phyloP scores from a whole-genome alignment of 1,284 basidiomycete genomes.

The Tylopilus sp. region DNA sequence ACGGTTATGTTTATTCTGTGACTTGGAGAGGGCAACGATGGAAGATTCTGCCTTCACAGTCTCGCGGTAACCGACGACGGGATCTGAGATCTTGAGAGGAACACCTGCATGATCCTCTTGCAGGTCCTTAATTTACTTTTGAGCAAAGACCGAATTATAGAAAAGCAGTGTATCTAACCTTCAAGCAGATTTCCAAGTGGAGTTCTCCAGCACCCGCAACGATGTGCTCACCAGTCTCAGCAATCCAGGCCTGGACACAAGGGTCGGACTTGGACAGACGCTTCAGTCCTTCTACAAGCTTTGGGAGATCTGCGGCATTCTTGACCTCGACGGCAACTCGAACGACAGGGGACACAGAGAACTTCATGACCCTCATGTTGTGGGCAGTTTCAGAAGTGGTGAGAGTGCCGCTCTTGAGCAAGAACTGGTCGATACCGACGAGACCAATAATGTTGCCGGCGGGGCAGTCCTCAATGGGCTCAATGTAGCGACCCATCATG shows the following conservation, averaged over 20 bases:
- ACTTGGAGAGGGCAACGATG: conserved; percentile 97
- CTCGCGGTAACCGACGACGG: conserved; percentile 98
- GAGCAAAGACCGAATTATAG: neutral
- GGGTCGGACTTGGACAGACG: conserved; percentile 99
- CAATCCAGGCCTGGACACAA: conserved; percentile 96
- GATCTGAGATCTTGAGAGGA: conserved; percentile 98
- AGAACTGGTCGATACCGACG: conserved; percentile 99
- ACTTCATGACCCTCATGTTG: conserved; percentile 99
- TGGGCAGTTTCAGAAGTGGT: conserved; percentile 98
- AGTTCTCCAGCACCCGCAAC: conserved; percentile 99
- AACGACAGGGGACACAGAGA: conserved; percentile 99
- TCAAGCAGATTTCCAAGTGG: conserved; percentile 99
- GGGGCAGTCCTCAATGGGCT: conserved; percentile 99
- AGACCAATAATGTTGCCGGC: conserved; percentile 99
- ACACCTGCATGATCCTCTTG: conserved; percentile 99
- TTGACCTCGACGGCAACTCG: conserved; percentile 99
- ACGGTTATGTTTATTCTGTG: conserved; percentile 99
- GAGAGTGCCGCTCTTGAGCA: conserved; percentile 98
- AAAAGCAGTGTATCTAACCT: conserved; percentile 47
- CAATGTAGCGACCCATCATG: conserved; percentile 99
- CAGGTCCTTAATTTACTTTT: conserved; percentile 62
- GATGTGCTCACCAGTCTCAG: conserved; percentile 95
- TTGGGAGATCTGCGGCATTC: conserved; percentile 98
- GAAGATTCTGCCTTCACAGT: conserved; percentile 96
- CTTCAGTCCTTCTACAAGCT: conserved; percentile 99